Evolutionary conservation across 768 basidiomycete genomes (phyloP).

Genomic region (Boletus insuetus): DNA sequence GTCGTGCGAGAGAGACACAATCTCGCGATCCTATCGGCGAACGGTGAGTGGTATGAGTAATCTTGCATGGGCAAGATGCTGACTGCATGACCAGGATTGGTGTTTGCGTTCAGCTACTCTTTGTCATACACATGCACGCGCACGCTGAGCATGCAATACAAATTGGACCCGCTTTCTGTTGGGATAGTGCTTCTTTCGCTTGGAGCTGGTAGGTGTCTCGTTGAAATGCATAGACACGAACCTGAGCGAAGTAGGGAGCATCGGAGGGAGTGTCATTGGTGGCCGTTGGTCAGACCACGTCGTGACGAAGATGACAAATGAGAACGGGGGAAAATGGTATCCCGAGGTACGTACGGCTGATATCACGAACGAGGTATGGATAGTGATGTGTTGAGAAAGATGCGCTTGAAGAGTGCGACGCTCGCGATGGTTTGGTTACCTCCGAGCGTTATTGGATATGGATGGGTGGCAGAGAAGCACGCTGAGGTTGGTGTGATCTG

Average conservation of each 20-base stretch:
- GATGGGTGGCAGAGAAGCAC: slow-evolving; percentile 67
- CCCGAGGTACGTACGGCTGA: slow-evolving; percentile 56
- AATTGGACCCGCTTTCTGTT: slow-evolving; percentile 64
- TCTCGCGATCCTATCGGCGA: slow-evolving; percentile 48
- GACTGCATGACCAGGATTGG: slow-evolving; percentile 45
- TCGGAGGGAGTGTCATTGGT: slow-evolving; percentile 53
- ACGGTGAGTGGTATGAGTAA: slow-evolving; percentile 12
- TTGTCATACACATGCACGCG: slow-evolving; percentile 73
- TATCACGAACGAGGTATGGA: neutral
- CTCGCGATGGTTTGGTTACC: slow-evolving; percentile 55
- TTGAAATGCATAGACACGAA: neutral
- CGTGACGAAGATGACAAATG: slow-evolving; percentile 39
- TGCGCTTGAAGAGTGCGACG: slow-evolving; percentile 66
- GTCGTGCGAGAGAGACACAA: slow-evolving; percentile 68
- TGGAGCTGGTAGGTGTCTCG: slow-evolving; percentile 52
- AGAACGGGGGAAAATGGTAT: slow-evolving; percentile 45
- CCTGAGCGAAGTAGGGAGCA: slow-evolving; percentile 35
- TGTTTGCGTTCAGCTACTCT: slow-evolving; percentile 70
- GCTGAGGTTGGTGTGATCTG: slow-evolving; percentile 67
- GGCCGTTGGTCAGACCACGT: slow-evolving; percentile 58
- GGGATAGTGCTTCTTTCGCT: slow-evolving; percentile 77
- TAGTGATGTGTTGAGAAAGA: slow-evolving; percentile 39
- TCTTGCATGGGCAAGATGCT: neutral
- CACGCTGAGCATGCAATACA: slow-evolving; percentile 61
- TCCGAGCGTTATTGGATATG: slow-evolving; percentile 62